A percentile compares a stretch with the other conserved stretches of the same genome.
Conservation (phyloP, 345 rosid species). For the Carallia brachiata region DNA sequence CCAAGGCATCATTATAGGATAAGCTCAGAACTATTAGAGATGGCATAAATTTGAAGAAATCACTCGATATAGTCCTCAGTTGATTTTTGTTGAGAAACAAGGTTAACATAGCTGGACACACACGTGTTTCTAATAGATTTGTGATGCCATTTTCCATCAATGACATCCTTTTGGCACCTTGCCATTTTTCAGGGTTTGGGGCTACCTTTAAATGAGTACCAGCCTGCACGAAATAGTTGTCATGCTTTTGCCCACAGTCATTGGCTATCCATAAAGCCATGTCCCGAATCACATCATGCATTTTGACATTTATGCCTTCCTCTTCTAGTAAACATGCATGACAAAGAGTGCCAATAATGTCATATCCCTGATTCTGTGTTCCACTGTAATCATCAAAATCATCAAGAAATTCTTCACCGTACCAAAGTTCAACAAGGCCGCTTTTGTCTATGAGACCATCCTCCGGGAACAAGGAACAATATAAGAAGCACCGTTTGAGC, state of each 20-base stretch:
- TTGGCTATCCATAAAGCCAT: conserved; percentile 39
- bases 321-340: conserved; percentile 27
- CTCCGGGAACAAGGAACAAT: conserved; percentile 13
- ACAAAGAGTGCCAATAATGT: conserved; percentile 23
- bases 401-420: conserved; percentile 9
- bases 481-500: too few relatives aligned
- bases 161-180: too few relatives aligned
- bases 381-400: neutral
- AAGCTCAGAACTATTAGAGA: too few relatives aligned
- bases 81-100: too few relatives aligned
- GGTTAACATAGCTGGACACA: too few relatives aligned
- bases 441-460: neutral
- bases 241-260: neutral
- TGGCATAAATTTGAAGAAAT: too few relatives aligned
- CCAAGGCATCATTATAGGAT: neutral
- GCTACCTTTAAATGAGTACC: conserved; percentile 3
- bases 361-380: neutral
- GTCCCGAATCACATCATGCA: conserved; percentile 42
- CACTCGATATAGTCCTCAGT: too few relatives aligned
- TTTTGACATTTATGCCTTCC: conserved; percentile 10
- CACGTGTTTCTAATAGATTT: too few relatives aligned
- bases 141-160: too few relatives aligned
- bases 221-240: conserved; percentile 9
- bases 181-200: neutral
- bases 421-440: conserved; percentile 18